Percentiles rank a stretch among this genome's conserved stretches.
Conservation (phyloP, 495 filamentous ascomycete species). For the Aspergillus baeticus region DNA sequence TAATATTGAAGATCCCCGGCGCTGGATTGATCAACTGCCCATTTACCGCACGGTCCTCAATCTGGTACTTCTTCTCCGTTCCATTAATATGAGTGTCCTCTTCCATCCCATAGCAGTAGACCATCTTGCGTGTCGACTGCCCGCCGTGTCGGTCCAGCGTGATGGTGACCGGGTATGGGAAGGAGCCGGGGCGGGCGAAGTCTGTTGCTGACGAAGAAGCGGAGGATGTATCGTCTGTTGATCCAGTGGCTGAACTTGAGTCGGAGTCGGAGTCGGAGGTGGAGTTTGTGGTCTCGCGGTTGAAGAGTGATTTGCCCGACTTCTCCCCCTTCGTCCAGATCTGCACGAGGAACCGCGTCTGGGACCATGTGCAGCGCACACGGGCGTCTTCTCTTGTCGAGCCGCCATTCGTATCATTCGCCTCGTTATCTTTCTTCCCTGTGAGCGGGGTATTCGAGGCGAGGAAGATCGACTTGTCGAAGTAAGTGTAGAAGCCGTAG, state of each 20-base stretch:
- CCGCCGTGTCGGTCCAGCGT: constrained; percentile 82
- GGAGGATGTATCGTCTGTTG: constrained; percentile 20
- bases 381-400: constrained; percentile 56
- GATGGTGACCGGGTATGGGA: constrained; percentile 84
- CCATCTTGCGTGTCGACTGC: constrained; percentile 55
- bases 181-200: constrained; percentile 64
- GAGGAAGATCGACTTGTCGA: constrained; percentile 82
- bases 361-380: constrained; percentile 73
- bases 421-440: constrained; percentile 16
- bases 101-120: constrained; percentile 67
- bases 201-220: constrained; percentile 47
- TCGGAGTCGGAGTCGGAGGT: background rate
- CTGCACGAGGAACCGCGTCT: constrained; percentile 83
- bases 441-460: constrained; percentile 46
- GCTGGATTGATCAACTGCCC: constrained; percentile 62
- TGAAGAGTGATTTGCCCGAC: constrained; percentile 43
- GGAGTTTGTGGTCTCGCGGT: constrained; percentile 12
- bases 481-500: constrained; percentile 94
- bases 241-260: no score
- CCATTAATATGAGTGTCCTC: constrained; percentile 49
- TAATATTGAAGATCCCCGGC: constrained; percentile 42
- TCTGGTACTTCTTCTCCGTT: constrained; percentile 50
- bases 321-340: constrained; percentile 72
- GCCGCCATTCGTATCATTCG: constrained; percentile 66
- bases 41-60: constrained; percentile 58